These are phyloP conservation scores for Starmerella floricola DNA, from an alignment of 805 yeast species.

Conservation along the genomic window DNA sequence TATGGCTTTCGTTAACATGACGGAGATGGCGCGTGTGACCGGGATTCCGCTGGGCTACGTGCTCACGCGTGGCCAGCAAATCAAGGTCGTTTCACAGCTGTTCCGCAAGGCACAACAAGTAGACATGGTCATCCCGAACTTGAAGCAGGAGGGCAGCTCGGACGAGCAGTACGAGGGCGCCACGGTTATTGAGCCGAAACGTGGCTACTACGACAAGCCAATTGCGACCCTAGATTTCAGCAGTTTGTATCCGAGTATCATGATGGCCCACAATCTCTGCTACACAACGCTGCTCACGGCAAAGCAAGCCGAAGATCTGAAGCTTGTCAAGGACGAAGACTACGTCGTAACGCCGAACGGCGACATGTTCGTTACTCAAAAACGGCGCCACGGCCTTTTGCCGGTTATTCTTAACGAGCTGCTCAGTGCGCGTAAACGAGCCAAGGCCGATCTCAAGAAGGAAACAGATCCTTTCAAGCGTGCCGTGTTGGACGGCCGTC, in stretches of 20 bases:
- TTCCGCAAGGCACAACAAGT: constrained; percentile 84
- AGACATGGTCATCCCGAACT: constrained; percentile 80
- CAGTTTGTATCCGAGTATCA: constrained; percentile 91
- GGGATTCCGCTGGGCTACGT: constrained; percentile 94
- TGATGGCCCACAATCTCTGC: constrained; percentile 98
- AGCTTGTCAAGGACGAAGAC: constrained; percentile 57
- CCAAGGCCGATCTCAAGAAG: constrained; percentile 76
- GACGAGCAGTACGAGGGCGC: constrained; percentile 98
- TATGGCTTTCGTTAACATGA: constrained; percentile 92
- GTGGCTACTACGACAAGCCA: constrained; percentile 95
- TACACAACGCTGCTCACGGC: constrained; percentile 76
- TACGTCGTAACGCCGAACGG: constrained; percentile 84
- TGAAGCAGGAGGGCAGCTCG: constrained; percentile 62
- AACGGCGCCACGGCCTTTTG: constrained; percentile 65
- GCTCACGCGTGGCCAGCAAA: constrained; percentile 89
- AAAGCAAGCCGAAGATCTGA: constrained; percentile 47
- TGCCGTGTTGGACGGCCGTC: constrained; percentile 93
- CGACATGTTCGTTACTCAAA: constrained; percentile 68
- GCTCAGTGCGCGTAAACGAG: constrained; percentile 81
- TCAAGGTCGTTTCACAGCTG: constrained; percentile 89
- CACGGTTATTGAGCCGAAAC: constrained; percentile 89
- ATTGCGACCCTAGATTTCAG: constrained; percentile 97
- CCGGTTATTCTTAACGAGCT: constrained; percentile 88
- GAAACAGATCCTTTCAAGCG: constrained; percentile 91
- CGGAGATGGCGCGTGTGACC: constrained; percentile 99